Base-by-base conservation (phyloP, 352 stramenopile species). In the Pythium apleroticum region DNA sequence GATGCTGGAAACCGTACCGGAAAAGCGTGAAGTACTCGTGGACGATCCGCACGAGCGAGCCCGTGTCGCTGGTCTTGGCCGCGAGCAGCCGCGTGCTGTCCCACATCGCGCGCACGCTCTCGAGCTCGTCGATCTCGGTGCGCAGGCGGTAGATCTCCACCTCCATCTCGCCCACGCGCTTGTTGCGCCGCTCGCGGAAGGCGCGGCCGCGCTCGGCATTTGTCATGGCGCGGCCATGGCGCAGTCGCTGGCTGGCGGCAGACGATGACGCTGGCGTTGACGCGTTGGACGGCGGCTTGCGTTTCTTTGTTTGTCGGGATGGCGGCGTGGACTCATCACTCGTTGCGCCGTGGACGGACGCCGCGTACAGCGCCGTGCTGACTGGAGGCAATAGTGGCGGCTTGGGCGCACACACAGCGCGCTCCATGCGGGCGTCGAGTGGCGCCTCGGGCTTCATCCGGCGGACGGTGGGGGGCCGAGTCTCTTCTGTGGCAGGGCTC, bases 131-230 rank as follows among this genome's bases (percentile, higher is more conserved):
- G 27, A 68, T 63, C 25, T 68, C 39, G 9, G 62, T 37, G 25
- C 62, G 62, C 22, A 68, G 48, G 2, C 54, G 54, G 62, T 68
- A 68, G 54, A 68, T 68, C 9, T 45, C 62, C 45, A 68, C 54
- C 33, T 68, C 62, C 37, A 63, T 57, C 33, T 64, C 63, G 56
- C 56, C 63, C 30, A 54, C 57, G 62, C 66, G 49, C 20, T 63
- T 62, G 41, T 28, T 41, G 30, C 59, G 58, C 15, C 62, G 60
- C 50, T 59, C 65, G 33, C 65, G 65, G 43, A 72, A 72, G n/a
- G 55, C 58, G 28, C 62, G 54, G 27, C 65, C 65, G n/a, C 65
- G 65, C 65, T 72, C 65, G 31, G 54, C 57, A 57, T 72, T 72
- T 41, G 60, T 68, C 52, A 43, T 67, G 37, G 55, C 63, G 28